These are phyloP conservation scores for Macadamia tetraphylla DNA, from an alignment of 164 flowering plant genomes.

Conservation along the genomic window DNA sequence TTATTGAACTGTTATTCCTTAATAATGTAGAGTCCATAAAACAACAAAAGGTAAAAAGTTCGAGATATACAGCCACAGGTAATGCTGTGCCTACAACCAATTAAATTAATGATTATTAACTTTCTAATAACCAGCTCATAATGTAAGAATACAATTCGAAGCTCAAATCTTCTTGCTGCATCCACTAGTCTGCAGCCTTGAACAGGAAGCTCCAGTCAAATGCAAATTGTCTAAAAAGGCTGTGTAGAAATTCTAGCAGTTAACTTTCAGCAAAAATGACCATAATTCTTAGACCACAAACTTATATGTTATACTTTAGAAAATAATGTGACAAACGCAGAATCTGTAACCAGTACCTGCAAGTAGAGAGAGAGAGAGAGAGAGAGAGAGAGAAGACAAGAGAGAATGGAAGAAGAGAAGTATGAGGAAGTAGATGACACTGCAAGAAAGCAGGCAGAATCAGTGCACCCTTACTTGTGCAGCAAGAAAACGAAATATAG, in stretches of 20 bases:
- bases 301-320: too few species aligned
- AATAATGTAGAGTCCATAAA: not conserved
- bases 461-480: too few species aligned
- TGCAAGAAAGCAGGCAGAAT: too few species aligned
- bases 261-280: too few species aligned
- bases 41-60: conserved; percentile 10
- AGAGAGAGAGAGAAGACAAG: too few species aligned
- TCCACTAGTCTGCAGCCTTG: not conserved
- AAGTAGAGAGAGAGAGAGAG: too few species aligned
- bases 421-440: too few species aligned
- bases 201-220: not conserved
- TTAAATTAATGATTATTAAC: not conserved
- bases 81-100: conserved; percentile 10
- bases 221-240: not conserved
- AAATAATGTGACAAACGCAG: too few species aligned
- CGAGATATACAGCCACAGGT: conserved; percentile 3
- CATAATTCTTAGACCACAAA: too few species aligned
- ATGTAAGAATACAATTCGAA: not conserved
- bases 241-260: not conserved
- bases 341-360: too few species aligned
- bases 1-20: conserved; percentile 8
- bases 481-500: too few species aligned
- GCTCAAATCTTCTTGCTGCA: not conserved
- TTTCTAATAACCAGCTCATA: not conserved
- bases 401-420: too few species aligned